A percentile compares a stretch with the other conserved stretches of the same genome.
Evolutionary conservation across 2,329 filamentous ascomycete genomes (phyloP).

Genomic region (Calonectria fujianensis): DNA sequence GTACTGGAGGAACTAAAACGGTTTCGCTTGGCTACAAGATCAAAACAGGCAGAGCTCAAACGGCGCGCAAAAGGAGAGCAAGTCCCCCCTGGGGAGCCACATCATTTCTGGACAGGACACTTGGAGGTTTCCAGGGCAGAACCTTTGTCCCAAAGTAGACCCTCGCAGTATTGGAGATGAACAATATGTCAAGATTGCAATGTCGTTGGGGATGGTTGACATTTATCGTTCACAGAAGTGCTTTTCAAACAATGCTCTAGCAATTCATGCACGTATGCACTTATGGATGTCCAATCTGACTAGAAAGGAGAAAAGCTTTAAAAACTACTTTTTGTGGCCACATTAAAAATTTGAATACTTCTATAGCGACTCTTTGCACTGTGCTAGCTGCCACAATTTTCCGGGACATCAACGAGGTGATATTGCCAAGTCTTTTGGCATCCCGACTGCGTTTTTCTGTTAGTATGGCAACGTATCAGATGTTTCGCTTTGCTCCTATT

Average conservation of each 20-base stretch:
- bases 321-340: background rate
- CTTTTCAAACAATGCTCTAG: background rate
- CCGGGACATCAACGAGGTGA: background rate
- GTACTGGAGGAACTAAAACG: conserved; percentile 65
- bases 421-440: background rate
- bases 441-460: background rate
- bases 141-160: conserved; percentile 42
- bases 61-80: conserved; percentile 16
- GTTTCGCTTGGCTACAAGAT: conserved; percentile 61
- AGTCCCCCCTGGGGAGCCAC: conserved; percentile 50
- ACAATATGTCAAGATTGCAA: no score
- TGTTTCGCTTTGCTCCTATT: background rate
- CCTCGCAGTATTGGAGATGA: conserved; percentile 42
- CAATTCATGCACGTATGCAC: background rate
- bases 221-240: background rate
- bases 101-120: conserved; percentile 63
- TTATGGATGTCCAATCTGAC: background rate
- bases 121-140: conserved; percentile 57
- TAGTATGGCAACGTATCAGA: background rate
- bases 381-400: background rate
- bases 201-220: background rate
- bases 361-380: background rate
- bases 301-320: background rate
- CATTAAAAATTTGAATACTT: background rate
- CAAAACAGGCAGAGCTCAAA: conserved; percentile 51